A percentile compares a stretch with the other conserved stretches of the same genome.
Evolutionary conservation across 1,139 yeast species (phyloP).

Genomic region (Diutina rugosa): DNA sequence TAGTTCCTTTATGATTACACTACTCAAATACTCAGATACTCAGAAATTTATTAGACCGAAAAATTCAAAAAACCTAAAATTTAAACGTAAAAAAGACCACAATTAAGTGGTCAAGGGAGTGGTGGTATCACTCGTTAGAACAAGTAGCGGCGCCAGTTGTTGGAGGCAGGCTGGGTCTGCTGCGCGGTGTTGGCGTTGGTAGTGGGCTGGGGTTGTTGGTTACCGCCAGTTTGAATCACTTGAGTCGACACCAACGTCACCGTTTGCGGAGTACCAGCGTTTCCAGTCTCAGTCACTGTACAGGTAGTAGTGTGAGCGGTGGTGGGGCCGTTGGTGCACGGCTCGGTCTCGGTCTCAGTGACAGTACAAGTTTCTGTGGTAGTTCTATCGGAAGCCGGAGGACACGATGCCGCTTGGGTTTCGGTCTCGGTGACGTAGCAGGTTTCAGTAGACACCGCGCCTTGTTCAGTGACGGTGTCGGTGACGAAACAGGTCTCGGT

Average conservation of each 20-base stretch:
- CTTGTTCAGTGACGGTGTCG: background rate
- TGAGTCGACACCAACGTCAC: background rate
- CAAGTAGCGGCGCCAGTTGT: background rate
- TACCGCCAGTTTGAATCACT: background rate
- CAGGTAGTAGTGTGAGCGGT: background rate
- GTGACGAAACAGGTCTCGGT: background rate
- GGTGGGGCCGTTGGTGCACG: background rate
- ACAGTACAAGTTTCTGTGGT: background rate
- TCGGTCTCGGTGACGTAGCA: background rate
- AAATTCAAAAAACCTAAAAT: background rate
- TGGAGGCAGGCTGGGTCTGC: background rate
- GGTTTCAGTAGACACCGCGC: background rate
- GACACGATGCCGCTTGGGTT: background rate
- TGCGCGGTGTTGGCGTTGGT: background rate
- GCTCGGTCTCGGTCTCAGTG: background rate
- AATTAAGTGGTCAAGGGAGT: background rate
- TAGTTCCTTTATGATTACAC: background rate
- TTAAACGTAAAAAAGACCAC: background rate
- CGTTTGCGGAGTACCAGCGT: background rate
- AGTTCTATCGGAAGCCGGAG: background rate
- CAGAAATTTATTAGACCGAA: background rate
- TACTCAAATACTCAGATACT: background rate
- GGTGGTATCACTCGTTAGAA: no score
- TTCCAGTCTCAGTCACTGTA: background rate
- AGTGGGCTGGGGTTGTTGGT: background rate